phyloP scores from a whole-genome alignment of 2,329 filamentous ascomycete species.

The Neofusicoccum umdonicola region DNA sequence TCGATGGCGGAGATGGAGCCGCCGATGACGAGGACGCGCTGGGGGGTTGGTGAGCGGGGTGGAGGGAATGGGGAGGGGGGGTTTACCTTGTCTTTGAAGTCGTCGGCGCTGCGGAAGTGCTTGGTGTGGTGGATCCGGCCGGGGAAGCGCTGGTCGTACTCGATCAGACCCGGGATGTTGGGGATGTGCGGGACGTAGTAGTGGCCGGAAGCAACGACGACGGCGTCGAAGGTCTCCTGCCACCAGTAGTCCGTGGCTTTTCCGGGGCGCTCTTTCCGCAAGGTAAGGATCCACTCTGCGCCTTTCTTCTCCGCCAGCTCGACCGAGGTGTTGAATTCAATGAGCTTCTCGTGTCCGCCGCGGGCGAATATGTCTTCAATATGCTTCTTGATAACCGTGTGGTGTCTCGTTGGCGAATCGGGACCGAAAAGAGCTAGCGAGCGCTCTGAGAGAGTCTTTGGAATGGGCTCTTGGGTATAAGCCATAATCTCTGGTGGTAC shows the following conservation, averaged over 20 bases:
- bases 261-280: slow-evolving; percentile 21
- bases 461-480: slow-evolving; percentile 59
- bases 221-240: slow-evolving; percentile 58
- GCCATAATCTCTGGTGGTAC: slow-evolving; percentile 59
- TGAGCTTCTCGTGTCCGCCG: slow-evolving; percentile 28
- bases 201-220: slow-evolving; percentile 74
- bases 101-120: slow-evolving; percentile 16
- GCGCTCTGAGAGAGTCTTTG: slow-evolving; percentile 40
- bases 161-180: slow-evolving; percentile 56
- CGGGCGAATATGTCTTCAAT: slow-evolving; percentile 49
- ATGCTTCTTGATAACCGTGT: slow-evolving; percentile 56
- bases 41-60: background rate
- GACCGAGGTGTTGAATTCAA: slow-evolving; percentile 38
- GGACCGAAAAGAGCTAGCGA: slow-evolving; percentile 53
- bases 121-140: slow-evolving; percentile 59
- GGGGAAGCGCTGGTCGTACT: slow-evolving; percentile 61
- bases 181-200: slow-evolving; percentile 70
- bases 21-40: slow-evolving; percentile 21
- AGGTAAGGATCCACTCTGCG: slow-evolving; percentile 31
- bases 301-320: slow-evolving; percentile 23
- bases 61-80: too few species aligned
- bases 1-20: slow-evolving; percentile 21
- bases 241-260: slow-evolving; percentile 34
- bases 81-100: slow-evolving; percentile 18
- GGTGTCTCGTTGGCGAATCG: slow-evolving; percentile 61